A percentile compares a stretch with the other conserved stretches of the same genome.
These are phyloP conservation scores for Plantago elongata DNA, from an alignment of 257 asterid species.

Conservation along the genomic window DNA sequence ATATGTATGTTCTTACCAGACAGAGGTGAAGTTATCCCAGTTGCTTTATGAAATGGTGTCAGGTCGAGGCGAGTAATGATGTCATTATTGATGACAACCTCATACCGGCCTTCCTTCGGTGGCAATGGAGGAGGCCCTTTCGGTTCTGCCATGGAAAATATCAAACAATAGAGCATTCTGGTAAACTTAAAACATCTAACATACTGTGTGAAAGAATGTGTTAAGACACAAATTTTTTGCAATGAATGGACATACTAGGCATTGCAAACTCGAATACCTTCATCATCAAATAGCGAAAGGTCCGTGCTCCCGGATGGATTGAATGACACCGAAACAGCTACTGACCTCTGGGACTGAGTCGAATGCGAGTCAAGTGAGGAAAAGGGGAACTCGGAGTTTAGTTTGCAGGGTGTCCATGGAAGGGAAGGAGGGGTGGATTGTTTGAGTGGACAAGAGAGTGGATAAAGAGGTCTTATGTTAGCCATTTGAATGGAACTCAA, in stretches of 20 bases:
- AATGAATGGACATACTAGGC: too few relatives aligned
- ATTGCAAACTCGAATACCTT: slow-evolving; percentile 17
- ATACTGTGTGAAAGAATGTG: background rate
- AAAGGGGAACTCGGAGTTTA: slow-evolving; percentile 14
- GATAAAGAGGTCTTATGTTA: slow-evolving; percentile 44
- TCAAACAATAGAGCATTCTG: background rate
- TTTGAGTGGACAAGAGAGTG: slow-evolving; percentile 42
- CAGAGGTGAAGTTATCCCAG: slow-evolving; percentile 42
- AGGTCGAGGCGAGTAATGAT: slow-evolving; percentile 47
- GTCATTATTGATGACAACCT: slow-evolving; percentile 64
- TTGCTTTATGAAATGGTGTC: slow-evolving; percentile 47
- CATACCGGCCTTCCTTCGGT: slow-evolving; percentile 60
- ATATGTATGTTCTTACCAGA: slow-evolving; percentile 33
- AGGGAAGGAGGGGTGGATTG: slow-evolving; percentile 23
- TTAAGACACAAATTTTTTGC: background rate
- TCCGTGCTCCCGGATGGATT: slow-evolving; percentile 76
- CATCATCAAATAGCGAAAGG: slow-evolving; percentile 59
- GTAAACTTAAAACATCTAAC: background rate
- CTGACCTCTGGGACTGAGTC: slow-evolving; percentile 24
- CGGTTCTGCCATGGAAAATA: slow-evolving; percentile 23
- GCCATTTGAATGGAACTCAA: slow-evolving; percentile 38
- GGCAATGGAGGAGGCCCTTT: slow-evolving; percentile 68
- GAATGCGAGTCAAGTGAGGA: slow-evolving; percentile 15
- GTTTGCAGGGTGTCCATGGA: slow-evolving; percentile 36
- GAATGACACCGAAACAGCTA: slow-evolving; percentile 50